These are phyloP conservation scores for Cladosporium sp. DNA, from an alignment of 2,329 filamentous ascomycete species.

Conservation along the genomic window DNA sequence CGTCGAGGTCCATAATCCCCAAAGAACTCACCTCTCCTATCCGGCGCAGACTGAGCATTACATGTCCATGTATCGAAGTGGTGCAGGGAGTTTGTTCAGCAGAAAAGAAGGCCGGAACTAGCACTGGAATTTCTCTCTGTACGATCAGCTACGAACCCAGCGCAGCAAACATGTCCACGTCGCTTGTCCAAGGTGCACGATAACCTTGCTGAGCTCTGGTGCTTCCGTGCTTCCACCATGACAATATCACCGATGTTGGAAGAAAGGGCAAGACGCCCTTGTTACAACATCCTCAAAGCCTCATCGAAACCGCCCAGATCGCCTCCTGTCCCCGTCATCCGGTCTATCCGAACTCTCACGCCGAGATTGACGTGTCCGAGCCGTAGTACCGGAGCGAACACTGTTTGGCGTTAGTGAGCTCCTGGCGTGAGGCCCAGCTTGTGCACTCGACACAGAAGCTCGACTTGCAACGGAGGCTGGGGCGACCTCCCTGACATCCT, in stretches of 20 bases:
- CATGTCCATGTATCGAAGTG: neutral
- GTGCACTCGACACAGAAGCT: neutral
- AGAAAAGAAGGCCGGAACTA: neutral
- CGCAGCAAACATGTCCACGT: neutral
- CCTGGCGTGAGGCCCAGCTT: neutral
- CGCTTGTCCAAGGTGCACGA: neutral
- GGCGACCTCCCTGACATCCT: slow-evolving; percentile 7
- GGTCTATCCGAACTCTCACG: neutral
- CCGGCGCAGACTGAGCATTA: neutral
- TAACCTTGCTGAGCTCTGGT: neutral
- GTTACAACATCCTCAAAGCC: neutral
- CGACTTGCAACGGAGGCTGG: neutral
- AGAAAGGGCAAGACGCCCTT: neutral
- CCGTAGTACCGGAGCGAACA: neutral
- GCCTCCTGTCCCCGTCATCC: neutral
- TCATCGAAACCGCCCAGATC: slow-evolving; percentile 7
- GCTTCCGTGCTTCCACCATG: neutral
- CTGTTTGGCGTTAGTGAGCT: slow-evolving; percentile 3
- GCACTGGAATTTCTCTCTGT: neutral
- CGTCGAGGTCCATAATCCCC: neutral
- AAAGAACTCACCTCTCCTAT: neutral
- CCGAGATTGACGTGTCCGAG: neutral
- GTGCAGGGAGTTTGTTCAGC: neutral
- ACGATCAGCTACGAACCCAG: neutral
- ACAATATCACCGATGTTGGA: neutral